Evolutionary conservation across 2,329 filamentous ascomycete species (phyloP), one percentile per base, ranked within the genome.

Genomic region (Rhynchosporium agropyri): DNA sequence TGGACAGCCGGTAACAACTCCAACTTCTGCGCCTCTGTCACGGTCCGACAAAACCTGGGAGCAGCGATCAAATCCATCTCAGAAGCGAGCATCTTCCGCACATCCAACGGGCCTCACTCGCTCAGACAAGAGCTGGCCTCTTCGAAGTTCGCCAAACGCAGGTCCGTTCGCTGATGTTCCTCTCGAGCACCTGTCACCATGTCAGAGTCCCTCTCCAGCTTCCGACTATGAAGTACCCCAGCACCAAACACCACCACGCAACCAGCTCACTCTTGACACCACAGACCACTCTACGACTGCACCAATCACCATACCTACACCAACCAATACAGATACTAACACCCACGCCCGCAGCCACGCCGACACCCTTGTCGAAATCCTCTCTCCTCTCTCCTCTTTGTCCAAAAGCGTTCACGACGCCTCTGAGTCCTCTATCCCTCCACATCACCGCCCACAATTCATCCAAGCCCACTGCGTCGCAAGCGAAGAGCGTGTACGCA

Each of bases 121-220:
- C n/a, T 60, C 48, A 20, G 36, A 60, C 28, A 43, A 36, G 7
- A 60, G 58, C 38, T 60, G 58, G 58, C 58, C 58, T 2, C 58
- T 60, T 53, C 58, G 48, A 36, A 51, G 36, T 4, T 40, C 26
- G 10, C 58, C 48, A 4, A 28, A 42, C 12, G 31, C 48, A 13
- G n/a, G 13, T 15, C 46, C 48, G 12, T 59, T 51, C 12, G 57
- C 51, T 12, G 50, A 51, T 20, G n/a, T 51, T 10, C 57, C 50
- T 26, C 57, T 46, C 1, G 57, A 59, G 9, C 29, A 49, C 4
- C 33, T 36, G 28, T 53, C 50, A 26, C 3, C 51, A 1, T 46
- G 28, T 20, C n/a, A 45, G 28, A 38, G 26, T 13, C 12, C 28
- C 6, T 7, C 31, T 4, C 36, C 33, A 50, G 29, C 45, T 50